phyloP scores from a whole-genome alignment of 2,329 filamentous ascomycete genomes.

The Capronia americana region DNA sequence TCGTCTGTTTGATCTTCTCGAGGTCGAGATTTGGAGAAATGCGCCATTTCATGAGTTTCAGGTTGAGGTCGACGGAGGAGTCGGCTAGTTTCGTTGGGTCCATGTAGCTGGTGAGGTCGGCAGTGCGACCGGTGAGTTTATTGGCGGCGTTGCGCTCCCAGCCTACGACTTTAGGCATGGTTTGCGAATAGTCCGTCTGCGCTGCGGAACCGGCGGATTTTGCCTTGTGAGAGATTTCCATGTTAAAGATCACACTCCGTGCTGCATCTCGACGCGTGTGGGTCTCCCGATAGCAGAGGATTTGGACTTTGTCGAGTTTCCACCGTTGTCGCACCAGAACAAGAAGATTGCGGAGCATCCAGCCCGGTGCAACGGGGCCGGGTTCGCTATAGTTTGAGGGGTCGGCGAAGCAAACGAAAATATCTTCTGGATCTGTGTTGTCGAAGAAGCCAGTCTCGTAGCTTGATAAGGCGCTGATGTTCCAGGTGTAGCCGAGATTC shows the following conservation, averaged over 20 bases:
- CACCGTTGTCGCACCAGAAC: constrained; percentile 84
- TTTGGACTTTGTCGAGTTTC: constrained; percentile 75
- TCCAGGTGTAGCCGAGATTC: constrained; percentile 75
- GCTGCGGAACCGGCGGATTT: constrained; percentile 33
- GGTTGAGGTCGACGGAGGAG: constrained; percentile 91
- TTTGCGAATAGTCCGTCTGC: constrained; percentile 16
- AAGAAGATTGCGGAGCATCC: constrained; percentile 89
- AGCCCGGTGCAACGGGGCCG: constrained; percentile 92
- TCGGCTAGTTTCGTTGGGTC: constrained; percentile 85
- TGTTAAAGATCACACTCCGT: constrained; percentile 76
- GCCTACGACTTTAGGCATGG: constrained; percentile 87
- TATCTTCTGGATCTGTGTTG: constrained; percentile 71
- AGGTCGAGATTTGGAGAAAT: constrained; percentile 88
- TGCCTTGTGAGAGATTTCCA: constrained; percentile 46
- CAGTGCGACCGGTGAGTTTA: constrained; percentile 77
- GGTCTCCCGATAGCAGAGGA: constrained; percentile 88
- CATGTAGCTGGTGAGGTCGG: constrained; percentile 90
- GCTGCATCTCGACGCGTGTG: constrained; percentile 78
- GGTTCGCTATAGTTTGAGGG: constrained; percentile 90
- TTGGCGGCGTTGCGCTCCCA: constrained; percentile 87
- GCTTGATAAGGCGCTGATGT: constrained; percentile 73
- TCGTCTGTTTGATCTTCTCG: constrained; percentile 85
- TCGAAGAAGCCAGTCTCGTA: constrained; percentile 91
- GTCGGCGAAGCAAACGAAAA: constrained; percentile 86
- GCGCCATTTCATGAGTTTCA: constrained; percentile 99